phyloP scores from a whole-genome alignment of 176 grass and related monocot species.

The Hsuehochloa calcarea region DNA sequence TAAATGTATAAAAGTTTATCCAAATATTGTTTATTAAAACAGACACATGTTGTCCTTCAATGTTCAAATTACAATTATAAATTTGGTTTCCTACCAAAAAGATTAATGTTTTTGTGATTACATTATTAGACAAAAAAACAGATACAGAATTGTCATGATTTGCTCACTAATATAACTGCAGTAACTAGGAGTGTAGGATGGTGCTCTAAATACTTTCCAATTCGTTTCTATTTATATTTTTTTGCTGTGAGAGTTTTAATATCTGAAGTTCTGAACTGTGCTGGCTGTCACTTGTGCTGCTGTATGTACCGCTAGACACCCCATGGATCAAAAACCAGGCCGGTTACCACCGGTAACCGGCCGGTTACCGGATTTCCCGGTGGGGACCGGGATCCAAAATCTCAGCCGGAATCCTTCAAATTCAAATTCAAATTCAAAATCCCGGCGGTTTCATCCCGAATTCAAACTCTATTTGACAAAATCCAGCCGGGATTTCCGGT shows the following conservation, averaged over 20 bases:
- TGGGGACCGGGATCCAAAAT: too few relatives aligned
- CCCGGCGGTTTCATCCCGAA: too few relatives aligned
- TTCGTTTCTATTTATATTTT: neutral
- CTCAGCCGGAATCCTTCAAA: too few relatives aligned
- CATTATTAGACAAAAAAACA: neutral
- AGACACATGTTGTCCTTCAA: neutral
- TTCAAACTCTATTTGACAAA: too few relatives aligned
- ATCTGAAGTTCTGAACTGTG: neutral
- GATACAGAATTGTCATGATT: neutral
- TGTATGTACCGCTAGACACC: neutral
- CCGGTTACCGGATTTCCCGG: too few relatives aligned
- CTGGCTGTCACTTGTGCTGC: neutral
- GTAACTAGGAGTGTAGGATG: neutral
- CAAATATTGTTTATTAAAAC: neutral
- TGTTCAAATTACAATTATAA: neutral
- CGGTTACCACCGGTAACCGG: too few relatives aligned
- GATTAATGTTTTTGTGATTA: neutral
- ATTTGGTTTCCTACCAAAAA: neutral
- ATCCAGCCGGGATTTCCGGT: too few relatives aligned
- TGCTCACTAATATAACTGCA: neutral
- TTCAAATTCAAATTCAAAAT: too few relatives aligned
- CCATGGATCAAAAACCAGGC: too few relatives aligned
- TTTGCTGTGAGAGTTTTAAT: neutral
- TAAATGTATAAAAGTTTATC: neutral
- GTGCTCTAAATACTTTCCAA: neutral